phyloP scores from a whole-genome alignment of 345 rosid species.

The Populus davidiana region DNA sequence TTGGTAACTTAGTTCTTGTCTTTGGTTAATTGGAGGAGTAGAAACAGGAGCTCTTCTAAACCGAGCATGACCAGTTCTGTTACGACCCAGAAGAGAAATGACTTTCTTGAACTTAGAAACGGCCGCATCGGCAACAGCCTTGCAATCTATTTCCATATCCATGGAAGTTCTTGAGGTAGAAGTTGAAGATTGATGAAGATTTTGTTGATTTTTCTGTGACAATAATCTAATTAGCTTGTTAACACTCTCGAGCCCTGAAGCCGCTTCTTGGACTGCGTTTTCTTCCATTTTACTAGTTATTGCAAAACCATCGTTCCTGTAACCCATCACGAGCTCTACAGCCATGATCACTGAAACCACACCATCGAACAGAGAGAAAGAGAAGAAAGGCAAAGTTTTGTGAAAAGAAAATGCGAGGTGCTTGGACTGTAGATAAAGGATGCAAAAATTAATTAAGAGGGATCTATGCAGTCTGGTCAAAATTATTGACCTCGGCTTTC shows the following conservation, averaged over 20 bases:
- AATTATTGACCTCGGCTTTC: conserved; percentile 27
- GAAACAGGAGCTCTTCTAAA: conserved; percentile 57
- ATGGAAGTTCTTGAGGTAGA: conserved; percentile 25
- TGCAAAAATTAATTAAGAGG: not conserved
- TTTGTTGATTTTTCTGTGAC: conserved; percentile 19
- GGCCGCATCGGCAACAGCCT: conserved; percentile 64
- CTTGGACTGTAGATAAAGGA: conserved; percentile 38
- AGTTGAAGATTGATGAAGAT: conserved; percentile 21
- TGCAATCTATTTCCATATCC: conserved; percentile 51
- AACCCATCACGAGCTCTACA: conserved; percentile 24
- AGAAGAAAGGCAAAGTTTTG: not conserved
- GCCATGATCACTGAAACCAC: conserved; percentile 27
- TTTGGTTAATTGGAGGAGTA: conserved; percentile 4
- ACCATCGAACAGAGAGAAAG: conserved; percentile 11
- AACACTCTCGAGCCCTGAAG: conserved; percentile 33
- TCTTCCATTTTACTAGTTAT: conserved; percentile 19
- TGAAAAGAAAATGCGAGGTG: conserved; percentile 11
- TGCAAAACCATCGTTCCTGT: conserved; percentile 27
- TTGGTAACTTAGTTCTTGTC: conserved; percentile 13
- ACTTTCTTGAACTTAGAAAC: conserved; percentile 70
- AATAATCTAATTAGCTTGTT: conserved; percentile 22
- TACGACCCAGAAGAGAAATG: conserved; percentile 59
- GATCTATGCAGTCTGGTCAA: conserved; percentile 35
- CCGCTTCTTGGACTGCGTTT: conserved; percentile 33
- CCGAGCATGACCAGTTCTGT: conserved; percentile 87